A percentile compares a stretch with the other conserved stretches of the same genome.
Evolutionary conservation across 345 rosid genomes (phyloP).

Genomic region (Brassica juncea): DNA sequence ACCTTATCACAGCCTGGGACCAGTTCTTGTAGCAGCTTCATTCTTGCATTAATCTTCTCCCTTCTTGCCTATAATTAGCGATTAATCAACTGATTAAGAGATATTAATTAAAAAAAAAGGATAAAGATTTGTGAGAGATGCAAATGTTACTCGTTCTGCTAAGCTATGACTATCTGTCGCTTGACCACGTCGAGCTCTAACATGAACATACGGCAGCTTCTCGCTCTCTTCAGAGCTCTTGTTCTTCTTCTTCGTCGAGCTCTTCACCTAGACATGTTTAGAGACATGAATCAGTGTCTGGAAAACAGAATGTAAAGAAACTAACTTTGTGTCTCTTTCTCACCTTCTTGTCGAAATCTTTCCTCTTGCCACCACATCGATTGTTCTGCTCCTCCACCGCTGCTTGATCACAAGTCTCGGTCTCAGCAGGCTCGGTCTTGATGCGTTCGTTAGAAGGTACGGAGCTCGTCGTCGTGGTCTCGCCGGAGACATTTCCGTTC

Average conservation of each 20-base stretch:
- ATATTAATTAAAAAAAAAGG: neutral
- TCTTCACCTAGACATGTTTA: slow-evolving; percentile 45
- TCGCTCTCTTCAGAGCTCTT: slow-evolving; percentile 56
- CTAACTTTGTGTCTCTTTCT: neutral
- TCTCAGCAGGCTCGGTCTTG: slow-evolving; percentile 46
- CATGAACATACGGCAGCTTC: slow-evolving; percentile 74
- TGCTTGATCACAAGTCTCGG: neutral
- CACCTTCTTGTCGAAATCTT: slow-evolving; percentile 62
- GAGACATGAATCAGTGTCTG: neutral
- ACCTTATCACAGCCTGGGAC: slow-evolving; percentile 94
- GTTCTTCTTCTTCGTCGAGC: slow-evolving; percentile 65
- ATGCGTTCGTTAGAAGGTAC: slow-evolving; percentile 42
- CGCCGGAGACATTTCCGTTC: slow-evolving; percentile 34
- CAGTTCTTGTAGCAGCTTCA: slow-evolving; percentile 80
- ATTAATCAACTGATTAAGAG: slow-evolving; percentile 23
- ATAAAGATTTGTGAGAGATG: neutral
- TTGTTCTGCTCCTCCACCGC: slow-evolving; percentile 7
- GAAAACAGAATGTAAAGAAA: neutral
- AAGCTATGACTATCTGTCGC: slow-evolving; percentile 84
- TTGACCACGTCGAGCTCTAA: slow-evolving; percentile 79
- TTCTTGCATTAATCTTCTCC: slow-evolving; percentile 74
- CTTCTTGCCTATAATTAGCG: slow-evolving; percentile 61
- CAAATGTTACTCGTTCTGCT: slow-evolving; percentile 63
- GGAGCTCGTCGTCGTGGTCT: slow-evolving; percentile 32
- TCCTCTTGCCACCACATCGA: slow-evolving; percentile 50